A percentile compares a stretch with the other conserved stretches of the same genome.
Evolutionary conservation across 495 filamentous ascomycete genomes (phyloP).

Genomic region (Aspergillus campestris): DNA sequence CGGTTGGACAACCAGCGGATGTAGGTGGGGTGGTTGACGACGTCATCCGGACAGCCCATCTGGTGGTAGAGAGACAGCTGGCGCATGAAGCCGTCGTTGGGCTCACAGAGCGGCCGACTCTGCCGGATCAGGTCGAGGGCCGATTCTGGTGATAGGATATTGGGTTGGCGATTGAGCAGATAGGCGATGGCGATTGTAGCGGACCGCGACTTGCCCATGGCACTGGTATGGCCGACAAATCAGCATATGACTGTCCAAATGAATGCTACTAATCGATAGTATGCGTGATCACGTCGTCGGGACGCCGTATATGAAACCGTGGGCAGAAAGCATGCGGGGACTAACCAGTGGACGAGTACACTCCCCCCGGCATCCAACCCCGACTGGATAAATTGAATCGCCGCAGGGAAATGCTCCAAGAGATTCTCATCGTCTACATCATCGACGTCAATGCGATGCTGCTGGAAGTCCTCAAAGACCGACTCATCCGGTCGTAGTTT

Average conservation of each 20-base stretch:
- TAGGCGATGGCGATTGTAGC: conserved; percentile 78
- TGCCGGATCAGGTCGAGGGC: conserved; percentile 56
- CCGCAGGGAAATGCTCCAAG: conserved; percentile 65
- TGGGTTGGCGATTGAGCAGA: conserved; percentile 57
- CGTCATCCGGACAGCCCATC: conserved; percentile 66
- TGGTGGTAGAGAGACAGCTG: conserved; percentile 81
- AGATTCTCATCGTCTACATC: conserved; percentile 84
- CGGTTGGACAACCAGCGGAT: conserved; percentile 81
- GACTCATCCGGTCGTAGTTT: conserved; percentile 45
- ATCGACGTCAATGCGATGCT: conserved; percentile 74
- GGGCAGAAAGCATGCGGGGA: conserved; percentile 1
- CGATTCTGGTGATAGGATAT: conserved; percentile 44
- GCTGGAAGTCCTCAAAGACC: conserved; percentile 43
- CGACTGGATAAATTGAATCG: conserved; percentile 72
- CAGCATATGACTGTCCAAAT: conserved; percentile 3
- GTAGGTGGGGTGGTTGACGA: conserved; percentile 65
- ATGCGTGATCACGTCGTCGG: neutral
- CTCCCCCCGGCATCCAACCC: conserved; percentile 59
- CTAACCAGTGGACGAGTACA: conserved; percentile 71
- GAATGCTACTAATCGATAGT: neutral
- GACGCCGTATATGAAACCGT: neutral
- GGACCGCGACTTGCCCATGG: conserved; percentile 93
- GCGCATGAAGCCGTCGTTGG: conserved; percentile 80
- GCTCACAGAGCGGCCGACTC: conserved; percentile 65
- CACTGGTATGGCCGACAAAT: conserved; percentile 58